Evolutionary conservation across 192 early-diverging fungal species (phyloP).

Genomic region (Globomyces pollinis-pini): DNA sequence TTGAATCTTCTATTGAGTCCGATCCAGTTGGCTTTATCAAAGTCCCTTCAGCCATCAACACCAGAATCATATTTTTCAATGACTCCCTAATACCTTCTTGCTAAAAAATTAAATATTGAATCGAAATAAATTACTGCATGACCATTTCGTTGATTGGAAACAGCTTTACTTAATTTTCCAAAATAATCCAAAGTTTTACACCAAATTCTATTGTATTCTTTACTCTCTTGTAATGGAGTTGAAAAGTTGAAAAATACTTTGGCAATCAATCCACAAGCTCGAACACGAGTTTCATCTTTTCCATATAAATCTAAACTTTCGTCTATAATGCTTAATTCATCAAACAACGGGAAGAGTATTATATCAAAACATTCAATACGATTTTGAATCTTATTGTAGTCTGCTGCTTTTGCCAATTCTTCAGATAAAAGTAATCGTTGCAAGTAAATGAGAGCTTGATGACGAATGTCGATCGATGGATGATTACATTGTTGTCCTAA

Average conservation of each 20-base stretch:
- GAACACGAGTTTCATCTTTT: conserved; percentile 69
- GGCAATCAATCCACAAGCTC: conserved; percentile 58
- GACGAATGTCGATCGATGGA: conserved; percentile 70
- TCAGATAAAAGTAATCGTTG: conserved; percentile 66
- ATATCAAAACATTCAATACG: conserved; percentile 68
- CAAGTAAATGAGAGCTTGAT: conserved; percentile 71
- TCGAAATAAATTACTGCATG: neutral
- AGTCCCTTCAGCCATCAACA: conserved; percentile 63
- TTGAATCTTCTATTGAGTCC: conserved; percentile 10
- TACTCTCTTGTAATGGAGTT: conserved; percentile 42
- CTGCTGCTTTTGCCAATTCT: conserved; percentile 29
- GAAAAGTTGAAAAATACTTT: conserved; percentile 73
- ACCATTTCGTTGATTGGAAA: conserved; percentile 41
- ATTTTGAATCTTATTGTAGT: conserved; percentile 7
- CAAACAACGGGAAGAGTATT: conserved; percentile 82
- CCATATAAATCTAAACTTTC: conserved; percentile 49
- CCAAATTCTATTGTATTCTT: conserved; percentile 57
- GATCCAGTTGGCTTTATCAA: neutral
- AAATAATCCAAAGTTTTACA: conserved; percentile 58
- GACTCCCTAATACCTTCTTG: conserved; percentile 66
- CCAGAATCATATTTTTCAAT: conserved; percentile 75
- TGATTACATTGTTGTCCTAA: conserved; percentile 68
- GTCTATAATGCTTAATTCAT: conserved; percentile 63
- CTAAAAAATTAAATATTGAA: conserved; percentile 37
- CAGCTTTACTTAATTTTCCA: conserved; percentile 52